phyloP scores from a whole-genome alignment of 768 basidiomycete species.

The Lenzites betulinus region DNA sequence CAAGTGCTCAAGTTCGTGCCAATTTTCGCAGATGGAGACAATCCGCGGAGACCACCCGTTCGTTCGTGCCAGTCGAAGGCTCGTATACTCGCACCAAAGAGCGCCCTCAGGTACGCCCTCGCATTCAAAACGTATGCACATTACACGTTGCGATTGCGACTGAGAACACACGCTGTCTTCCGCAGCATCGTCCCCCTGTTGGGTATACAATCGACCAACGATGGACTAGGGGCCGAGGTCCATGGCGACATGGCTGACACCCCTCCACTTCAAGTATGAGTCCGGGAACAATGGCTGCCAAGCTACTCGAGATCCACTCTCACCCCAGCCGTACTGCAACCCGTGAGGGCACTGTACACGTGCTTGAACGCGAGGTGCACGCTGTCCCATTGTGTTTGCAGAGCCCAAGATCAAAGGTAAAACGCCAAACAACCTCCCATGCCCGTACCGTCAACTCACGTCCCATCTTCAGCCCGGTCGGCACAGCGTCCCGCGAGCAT shows the following conservation, averaged over 20 bases:
- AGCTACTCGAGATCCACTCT: no score
- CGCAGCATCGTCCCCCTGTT: no score
- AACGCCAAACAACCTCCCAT: neutral
- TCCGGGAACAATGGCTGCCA: no score
- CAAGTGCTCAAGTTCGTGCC: no score
- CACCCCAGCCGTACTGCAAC: neutral
- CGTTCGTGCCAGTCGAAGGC: no score
- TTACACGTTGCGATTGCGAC: neutral
- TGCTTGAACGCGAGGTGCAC: neutral
- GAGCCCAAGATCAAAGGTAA: neutral
- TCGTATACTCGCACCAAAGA: no score
- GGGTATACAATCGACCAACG: neutral
- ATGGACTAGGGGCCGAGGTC: neutral
- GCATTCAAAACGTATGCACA: neutral
- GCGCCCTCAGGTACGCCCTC: neutral
- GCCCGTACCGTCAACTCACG: neutral
- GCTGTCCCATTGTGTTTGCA: neutral
- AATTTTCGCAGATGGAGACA: no score
- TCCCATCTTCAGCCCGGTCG: neutral
- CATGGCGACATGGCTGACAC: no score
- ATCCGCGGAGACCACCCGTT: no score
- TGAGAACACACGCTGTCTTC: neutral
- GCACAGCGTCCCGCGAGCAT: constrained; percentile 1
- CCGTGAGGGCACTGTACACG: no score
- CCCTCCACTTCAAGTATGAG: no score